These are phyloP conservation scores for Acer yangbiense DNA, from an alignment of 345 rosid genomes.

Conservation along the genomic window DNA sequence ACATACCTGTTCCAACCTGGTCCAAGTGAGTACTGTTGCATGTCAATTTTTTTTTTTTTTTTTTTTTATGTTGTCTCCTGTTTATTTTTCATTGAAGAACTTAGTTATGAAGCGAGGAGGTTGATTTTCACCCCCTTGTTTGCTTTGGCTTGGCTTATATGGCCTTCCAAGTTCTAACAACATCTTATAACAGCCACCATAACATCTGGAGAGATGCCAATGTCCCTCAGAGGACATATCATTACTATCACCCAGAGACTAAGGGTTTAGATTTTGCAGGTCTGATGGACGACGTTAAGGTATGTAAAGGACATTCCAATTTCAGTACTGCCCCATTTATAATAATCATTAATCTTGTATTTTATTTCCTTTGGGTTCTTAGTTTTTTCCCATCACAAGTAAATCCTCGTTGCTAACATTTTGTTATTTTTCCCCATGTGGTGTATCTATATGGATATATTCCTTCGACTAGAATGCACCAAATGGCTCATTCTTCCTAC, in stretches of 20 bases:
- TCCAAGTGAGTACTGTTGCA: conserved; percentile 64
- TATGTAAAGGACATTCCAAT: conserved; percentile 18
- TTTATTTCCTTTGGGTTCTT: not conserved
- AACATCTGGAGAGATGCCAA: conserved; percentile 98
- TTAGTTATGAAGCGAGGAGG: not conserved
- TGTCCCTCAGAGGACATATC: conserved; percentile 78
- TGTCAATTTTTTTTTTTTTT: not conserved
- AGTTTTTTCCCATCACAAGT: not conserved
- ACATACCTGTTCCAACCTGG: conserved; percentile 96
- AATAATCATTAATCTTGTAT: not conserved
- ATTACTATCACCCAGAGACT: conserved; percentile 85
- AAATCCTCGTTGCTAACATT: not conserved
- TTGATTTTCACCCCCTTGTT: not conserved
- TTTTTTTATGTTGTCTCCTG: not conserved
- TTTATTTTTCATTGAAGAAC: not conserved
- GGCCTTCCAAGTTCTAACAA: conserved; percentile 22
- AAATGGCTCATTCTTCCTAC: conserved; percentile 85
- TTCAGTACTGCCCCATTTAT: not conserved
- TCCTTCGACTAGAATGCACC: conserved; percentile 71
- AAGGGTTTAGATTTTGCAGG: conserved; percentile 85
- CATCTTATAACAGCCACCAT: conserved; percentile 72
- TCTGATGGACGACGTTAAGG: conserved; percentile 90
- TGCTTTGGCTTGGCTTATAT: not conserved
- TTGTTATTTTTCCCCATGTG: not conserved
- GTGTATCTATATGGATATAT: not conserved